Evolutionary conservation across 352 stramenopile genomes (phyloP), one percentile per base, ranked within the genome.

Genomic region (Globisporangium viniferum): DNA sequence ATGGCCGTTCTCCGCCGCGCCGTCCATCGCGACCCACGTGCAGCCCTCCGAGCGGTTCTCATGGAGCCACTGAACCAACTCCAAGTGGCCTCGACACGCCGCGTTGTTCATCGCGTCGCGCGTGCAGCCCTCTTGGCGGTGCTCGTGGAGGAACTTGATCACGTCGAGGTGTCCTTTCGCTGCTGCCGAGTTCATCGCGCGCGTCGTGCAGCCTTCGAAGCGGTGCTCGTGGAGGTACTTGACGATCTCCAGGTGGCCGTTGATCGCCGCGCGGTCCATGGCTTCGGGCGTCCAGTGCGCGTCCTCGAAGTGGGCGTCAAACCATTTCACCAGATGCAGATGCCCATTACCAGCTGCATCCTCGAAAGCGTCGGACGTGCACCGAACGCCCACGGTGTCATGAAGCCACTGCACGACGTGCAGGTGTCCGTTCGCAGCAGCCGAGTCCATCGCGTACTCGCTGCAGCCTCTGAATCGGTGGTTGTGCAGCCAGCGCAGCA

Each of bases 401-500:
- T 74, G 57, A 2, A 78, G 67, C 69, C 71, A 77, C 36, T 72
- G 54, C 22, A 78, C 33, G 18, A 77, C 62, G 18, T 66, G 55
- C 51, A 78, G 39, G 33, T 74, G 66, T 18, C 70, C 73, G 22
- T 74, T 59, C 7, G 62, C 62, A 5, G 73, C 73, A 2, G 71
- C 71, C 4, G 44, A 29, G 41, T 78, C 69, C 59, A 78, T 73
- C 20, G 67, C 67, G 51, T 66, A 54, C 27, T 27, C n/a, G 20
- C 53, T 71, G 63, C 35, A 68, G 24, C 36, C 59, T 8, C 62
- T 44, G 18, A 53, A 57, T 5, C 55, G 46, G 29, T 75, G 59
- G 3, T 20, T 35, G 61, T 78, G 62, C 24, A 79, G 73, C 73
- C 71, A 79, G 31, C 68, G 56, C 7, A 77, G 54, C 70, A 79